phyloP scores from a whole-genome alignment of 495 filamentous ascomycete species.

The Ramalina intermedia region DNA sequence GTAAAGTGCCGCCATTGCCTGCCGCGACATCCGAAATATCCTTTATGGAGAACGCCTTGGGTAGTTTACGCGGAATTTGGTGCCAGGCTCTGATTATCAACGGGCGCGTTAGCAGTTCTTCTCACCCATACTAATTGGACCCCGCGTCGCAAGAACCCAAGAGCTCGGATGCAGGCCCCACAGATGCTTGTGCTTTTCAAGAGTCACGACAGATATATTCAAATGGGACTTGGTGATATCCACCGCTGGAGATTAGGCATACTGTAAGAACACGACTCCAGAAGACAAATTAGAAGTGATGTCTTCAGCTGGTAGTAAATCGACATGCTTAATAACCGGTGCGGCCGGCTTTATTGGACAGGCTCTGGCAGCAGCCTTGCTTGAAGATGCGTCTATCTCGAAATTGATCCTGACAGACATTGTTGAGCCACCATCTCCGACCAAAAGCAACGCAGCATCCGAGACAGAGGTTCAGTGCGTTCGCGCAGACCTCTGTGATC shows the following conservation, averaged over 20 bases:
- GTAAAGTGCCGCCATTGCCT: too few relatives aligned
- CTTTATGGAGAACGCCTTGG: too few relatives aligned
- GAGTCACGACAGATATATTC: too few relatives aligned
- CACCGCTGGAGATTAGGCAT: not conserved
- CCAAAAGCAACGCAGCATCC: constrained; percentile 27
- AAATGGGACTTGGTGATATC: too few relatives aligned
- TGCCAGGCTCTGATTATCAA: too few relatives aligned
- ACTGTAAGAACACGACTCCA: not conserved
- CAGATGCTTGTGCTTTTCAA: too few relatives aligned
- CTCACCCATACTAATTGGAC: too few relatives aligned
- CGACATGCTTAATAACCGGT: constrained; percentile 59
- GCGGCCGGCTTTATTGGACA: constrained; percentile 60
- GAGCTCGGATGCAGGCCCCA: too few relatives aligned
- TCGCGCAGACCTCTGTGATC: constrained; percentile 47
- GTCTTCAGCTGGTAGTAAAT: constrained; percentile 12
- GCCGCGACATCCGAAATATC: too few relatives aligned
- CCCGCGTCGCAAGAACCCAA: too few relatives aligned
- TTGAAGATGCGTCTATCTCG: constrained; percentile 35
- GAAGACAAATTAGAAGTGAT: not conserved
- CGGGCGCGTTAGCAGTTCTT: too few relatives aligned
- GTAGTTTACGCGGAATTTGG: too few relatives aligned
- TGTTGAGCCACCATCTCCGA: constrained; percentile 39
- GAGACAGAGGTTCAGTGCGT: constrained; percentile 28
- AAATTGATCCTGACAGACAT: constrained; percentile 53
- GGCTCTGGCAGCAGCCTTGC: constrained; percentile 46